Base-by-base conservation (phyloP, 2,329 filamentous ascomycete genomes). In the Didymella pomorum region DNA sequence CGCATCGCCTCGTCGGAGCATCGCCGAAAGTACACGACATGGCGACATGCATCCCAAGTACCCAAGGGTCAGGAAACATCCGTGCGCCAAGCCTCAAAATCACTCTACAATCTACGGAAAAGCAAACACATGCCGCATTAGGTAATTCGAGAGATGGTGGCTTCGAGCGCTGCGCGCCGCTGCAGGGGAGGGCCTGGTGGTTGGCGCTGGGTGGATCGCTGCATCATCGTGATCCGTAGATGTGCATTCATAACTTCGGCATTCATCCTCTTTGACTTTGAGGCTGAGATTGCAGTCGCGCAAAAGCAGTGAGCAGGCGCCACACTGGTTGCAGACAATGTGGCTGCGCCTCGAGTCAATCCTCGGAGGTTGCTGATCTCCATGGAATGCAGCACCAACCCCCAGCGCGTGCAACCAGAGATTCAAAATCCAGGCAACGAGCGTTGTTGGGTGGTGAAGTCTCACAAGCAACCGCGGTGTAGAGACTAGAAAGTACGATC, bases 81-180 rank as follows among this genome's bases (percentile, higher is more conserved):
- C 52, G 57, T 60, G 57, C 57, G 57, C 52, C 57, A 60, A 60
- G 57, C 57, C 57, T 51, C 52, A 60, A 52, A 60, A 55, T 26
- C 25, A 46, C n/a, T 52, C 47, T 33, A 46, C 52, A n/a, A 46
- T 60, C 57, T 7, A 60, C 28, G 52, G 57, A 46, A 54, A 54
- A 58, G 50, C 51, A 54, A 29, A 41, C 7, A 28, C 39, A 45
- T 58, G 41, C 56, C 45, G 20, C 45, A 54, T 54, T 23, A 29
- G 41, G 56, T 47, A 54, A 51, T 42, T 41, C 26, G 2, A 29
- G 46, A 16, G 21, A 46, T 39, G 18, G 25, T 41, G 23, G 25
- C 41, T 44, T 45, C 26, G 28, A n/a, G 52, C 48, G 47, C 47
- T 44, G 52, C 52, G 41, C 25, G 33, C 10, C n/a, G 28, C 21